Base-by-base conservation (phyloP, 2,329 filamentous ascomycete genomes). In the Colletotrichum sublineola region DNA sequence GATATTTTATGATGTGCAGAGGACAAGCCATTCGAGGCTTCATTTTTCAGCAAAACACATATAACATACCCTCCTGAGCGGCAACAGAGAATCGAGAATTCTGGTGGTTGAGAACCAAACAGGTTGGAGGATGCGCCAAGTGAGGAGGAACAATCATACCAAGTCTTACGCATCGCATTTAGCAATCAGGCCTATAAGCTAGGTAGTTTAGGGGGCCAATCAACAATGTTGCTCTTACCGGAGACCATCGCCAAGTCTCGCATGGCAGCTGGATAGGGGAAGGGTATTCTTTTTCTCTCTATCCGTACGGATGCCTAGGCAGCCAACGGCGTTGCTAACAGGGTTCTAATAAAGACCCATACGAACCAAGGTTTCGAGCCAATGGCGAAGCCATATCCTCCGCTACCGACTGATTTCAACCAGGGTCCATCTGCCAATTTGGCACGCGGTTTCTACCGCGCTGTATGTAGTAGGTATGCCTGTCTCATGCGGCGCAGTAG, bases 401-500 rank as follows among this genome's bases (percentile, higher is more conserved):
- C 60, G 58, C 53, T 58, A 38, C 61, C 36, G 46, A 40, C 11
- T 56, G 48, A 44, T 40, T 29, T 29, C 29, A 36, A n/a, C 29
- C 29, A 61, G 61, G 66, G 66, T 24, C 29, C 42, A 31, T 44
- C 36, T 48, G n/a, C 52, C 53, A 33, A 38, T 38, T 63, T 52
- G 60, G 58, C 36, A 58, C 20, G 15, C 31, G 44, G 44, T 31
- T 58, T 44, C 48, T 31, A 46, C 46, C 53, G 62, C 33, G 60
- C 42, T 48, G 52, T 9, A 40, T 24, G 24, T 24, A 24, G 24
- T 24, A 24, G 24, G 24, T 24, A 24, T 63, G 46, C 65, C 46
- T 58, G 52, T 20, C 29, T 52, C 44, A 44, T 69, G 52, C 56
- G 68, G 64, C 68, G 67, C 65, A 63, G 69, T 53, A 53, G 46